Evolutionary conservation across 2,329 filamentous ascomycete genomes (phyloP).

Genomic region (Emmonsia crescens): DNA sequence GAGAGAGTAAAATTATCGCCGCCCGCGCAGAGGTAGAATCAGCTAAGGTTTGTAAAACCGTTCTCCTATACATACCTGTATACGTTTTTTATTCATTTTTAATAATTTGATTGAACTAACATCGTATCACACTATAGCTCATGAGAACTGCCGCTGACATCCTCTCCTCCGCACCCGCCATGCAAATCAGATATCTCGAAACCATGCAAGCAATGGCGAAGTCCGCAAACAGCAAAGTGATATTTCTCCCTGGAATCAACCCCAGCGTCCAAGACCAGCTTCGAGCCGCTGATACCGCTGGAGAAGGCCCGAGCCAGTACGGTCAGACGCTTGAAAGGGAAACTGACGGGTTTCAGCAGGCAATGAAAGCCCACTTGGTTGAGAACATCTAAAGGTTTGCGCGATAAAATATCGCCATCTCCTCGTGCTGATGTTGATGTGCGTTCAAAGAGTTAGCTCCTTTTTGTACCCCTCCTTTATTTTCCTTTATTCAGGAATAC

Average conservation of each 20-base stretch:
- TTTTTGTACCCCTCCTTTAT: not conserved
- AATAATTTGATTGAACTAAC: constrained; percentile 21
- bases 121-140: constrained; percentile 12
- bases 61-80: not conserved
- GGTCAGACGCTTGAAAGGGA: constrained; percentile 26
- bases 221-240: constrained; percentile 76
- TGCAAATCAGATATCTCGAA: constrained; percentile 97
- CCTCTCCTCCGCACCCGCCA: constrained; percentile 78
- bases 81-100: constrained; percentile 42
- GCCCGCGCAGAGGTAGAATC: constrained; percentile 93
- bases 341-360: constrained; percentile 59
- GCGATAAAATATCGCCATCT: not conserved
- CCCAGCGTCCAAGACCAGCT: constrained; percentile 47
- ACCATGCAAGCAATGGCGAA: constrained; percentile 99
- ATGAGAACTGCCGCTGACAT: constrained; percentile 76
- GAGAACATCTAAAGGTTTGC: constrained; percentile 61
- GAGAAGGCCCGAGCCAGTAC: constrained; percentile 46
- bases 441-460: not conserved
- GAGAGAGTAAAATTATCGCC: constrained; percentile 96
- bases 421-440: not conserved
- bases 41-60: constrained; percentile 56
- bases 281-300: constrained; percentile 39
- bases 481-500: not conserved
- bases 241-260: constrained; percentile 61
- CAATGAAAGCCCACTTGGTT: constrained; percentile 69